Conservation (phyloP, 371 early-diverging fungal species). For the Rhizopus stolonifer region DNA sequence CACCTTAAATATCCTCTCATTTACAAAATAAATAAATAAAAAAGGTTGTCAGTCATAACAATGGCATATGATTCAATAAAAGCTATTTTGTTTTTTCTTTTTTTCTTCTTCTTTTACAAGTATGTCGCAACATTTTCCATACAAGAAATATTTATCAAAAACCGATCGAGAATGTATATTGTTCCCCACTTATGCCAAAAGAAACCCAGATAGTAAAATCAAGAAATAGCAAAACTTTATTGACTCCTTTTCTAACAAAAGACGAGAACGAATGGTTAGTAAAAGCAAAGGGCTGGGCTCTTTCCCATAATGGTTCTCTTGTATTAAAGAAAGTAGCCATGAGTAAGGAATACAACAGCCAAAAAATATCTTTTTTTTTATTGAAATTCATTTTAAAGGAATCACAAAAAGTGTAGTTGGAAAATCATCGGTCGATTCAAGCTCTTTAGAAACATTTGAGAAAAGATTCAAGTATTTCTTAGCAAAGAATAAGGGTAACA, state of each 20-base stretch:
- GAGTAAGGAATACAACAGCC: conserved; percentile 22
- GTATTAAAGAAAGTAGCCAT: conserved; percentile 34
- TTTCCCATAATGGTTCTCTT: conserved; percentile 16
- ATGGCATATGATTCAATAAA: too few relatives aligned
- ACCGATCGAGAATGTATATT: conserved; percentile 19
- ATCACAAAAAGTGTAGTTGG: conserved; percentile 39
- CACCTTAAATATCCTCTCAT: neutral
- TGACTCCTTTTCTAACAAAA: neutral
- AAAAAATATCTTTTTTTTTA: neutral
- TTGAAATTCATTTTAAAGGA: conserved; percentile 18
- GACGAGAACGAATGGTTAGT: conserved; percentile 37
- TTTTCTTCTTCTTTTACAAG: too few relatives aligned
- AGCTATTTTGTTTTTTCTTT: too few relatives aligned
- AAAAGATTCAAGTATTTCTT: conserved; percentile 46
- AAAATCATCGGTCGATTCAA: conserved; percentile 28
- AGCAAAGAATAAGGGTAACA: conserved; percentile 37
- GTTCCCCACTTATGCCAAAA: conserved; percentile 28
- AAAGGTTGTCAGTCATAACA: too few relatives aligned
- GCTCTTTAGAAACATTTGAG: conserved; percentile 31
- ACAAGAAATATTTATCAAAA: neutral
- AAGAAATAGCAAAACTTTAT: neutral
- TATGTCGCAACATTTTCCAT: neutral
- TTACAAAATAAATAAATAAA: neutral
- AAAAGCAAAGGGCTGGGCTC: conserved; percentile 41
- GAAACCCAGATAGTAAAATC: conserved; percentile 17